Evolutionary conservation across 129 eudicot genomes (phyloP), one percentile per base, ranked within the genome.

Genomic region (Gnaphalium uliginosum): DNA sequence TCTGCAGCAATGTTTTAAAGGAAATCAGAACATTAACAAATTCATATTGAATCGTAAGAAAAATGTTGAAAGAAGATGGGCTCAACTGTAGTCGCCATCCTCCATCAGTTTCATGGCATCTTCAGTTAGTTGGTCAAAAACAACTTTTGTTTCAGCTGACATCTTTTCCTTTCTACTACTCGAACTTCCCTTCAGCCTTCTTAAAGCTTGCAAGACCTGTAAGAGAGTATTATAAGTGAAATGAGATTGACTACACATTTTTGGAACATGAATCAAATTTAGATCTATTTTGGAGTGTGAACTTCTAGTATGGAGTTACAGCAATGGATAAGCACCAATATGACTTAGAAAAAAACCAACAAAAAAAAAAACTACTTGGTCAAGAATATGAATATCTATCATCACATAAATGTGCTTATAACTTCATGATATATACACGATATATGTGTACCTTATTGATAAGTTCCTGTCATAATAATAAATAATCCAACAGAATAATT

Each of bases 111-210:
- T 89, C 93, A 89, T 86, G 39, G 97, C 97, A 84, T 94, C 97
- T 85, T 94, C 97, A 66, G 98, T 94, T 50, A 94, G 89, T 78
- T 94, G 97, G 78, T 94, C 98, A 84, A 94, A 94, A 18, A 81
- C 64, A 79, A 67, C 73, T 80, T 94, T 94, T 23, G 90, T 90
- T 83, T 87, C 93, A 46, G 90, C 86, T 18, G 97, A 81, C 98
- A 94, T 94, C 82, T 90, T 94, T 71, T 85, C 93, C 85, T 87
- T 93, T 82, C 83, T 93, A 85, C 80, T 82, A 74, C 63, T 79
- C 19, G 98, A 87, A 77, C 74, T 74, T 62, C 98, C 98, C 78
- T 90, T 94, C 81, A 94, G 83, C 84, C 98, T 88, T 87, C 92
- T 88, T 83, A 94, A 80, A 78, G 90, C 98, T 77, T 67, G 96